Percentiles rank a stretch among this genome's conserved stretches.
Evolutionary conservation across 1,284 basidiomycete genomes (phyloP).

Genomic region (Sporisorium sorghi): DNA sequence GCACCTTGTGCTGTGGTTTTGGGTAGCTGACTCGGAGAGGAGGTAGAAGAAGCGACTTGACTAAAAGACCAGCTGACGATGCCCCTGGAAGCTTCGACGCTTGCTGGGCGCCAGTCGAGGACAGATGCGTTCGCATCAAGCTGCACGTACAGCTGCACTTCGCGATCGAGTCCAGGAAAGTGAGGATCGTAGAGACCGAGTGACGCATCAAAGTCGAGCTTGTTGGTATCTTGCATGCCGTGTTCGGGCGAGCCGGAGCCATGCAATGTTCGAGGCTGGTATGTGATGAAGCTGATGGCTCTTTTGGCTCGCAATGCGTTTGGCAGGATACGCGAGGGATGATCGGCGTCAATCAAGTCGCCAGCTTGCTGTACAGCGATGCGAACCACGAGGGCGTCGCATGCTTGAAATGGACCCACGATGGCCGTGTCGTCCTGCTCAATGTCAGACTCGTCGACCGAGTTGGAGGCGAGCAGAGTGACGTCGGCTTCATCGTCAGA

Average conservation of each 20-base stretch:
- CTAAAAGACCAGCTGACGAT: slow-evolving; percentile 32
- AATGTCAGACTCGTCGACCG: slow-evolving; percentile 13
- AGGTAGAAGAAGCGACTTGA: neutral
- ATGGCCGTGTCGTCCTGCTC: slow-evolving; percentile 36
- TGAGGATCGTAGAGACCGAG: slow-evolving; percentile 21
- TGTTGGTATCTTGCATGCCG: neutral
- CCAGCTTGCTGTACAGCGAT: slow-evolving; percentile 33
- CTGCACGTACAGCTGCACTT: slow-evolving; percentile 32
- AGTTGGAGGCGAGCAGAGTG: slow-evolving; percentile 20
- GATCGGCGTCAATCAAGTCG: slow-evolving; percentile 3
- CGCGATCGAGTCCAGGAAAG: slow-evolving; percentile 44
- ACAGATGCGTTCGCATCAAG: slow-evolving; percentile 6
- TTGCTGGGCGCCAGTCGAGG: slow-evolving; percentile 13
- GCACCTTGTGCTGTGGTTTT: neutral
- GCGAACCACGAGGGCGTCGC: slow-evolving; percentile 36
- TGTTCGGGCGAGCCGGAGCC: neutral
- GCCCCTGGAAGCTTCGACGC: slow-evolving; percentile 35
- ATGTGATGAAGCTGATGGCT: slow-evolving; percentile 17
- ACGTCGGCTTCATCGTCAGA: slow-evolving; percentile 36
- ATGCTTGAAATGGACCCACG: slow-evolving; percentile 39
- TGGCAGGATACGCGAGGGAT: slow-evolving; percentile 1
- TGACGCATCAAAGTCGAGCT: slow-evolving; percentile 22
- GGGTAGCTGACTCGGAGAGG: slow-evolving; percentile 12
- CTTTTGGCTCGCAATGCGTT: slow-evolving; percentile 26
- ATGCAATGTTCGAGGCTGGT: neutral